Percentiles rank a stretch among this genome's conserved stretches.
These are phyloP conservation scores for Pythium plurisporium DNA, from an alignment of 352 stramenopile species.

Conservation along the genomic window DNA sequence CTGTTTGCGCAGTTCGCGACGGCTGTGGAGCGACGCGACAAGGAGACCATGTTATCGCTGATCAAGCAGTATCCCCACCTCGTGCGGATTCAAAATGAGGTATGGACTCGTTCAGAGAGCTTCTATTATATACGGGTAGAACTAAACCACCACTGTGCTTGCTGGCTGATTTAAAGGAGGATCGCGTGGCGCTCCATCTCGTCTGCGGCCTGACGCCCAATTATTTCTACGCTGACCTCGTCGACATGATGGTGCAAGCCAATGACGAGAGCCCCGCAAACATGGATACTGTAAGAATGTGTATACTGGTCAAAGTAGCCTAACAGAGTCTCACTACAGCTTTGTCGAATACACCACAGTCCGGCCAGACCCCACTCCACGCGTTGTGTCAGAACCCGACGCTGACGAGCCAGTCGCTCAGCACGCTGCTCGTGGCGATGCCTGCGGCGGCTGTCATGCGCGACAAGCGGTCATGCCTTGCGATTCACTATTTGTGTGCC, in stretches of 20 bases:
- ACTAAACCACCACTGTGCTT: not conserved
- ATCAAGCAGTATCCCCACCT: conserved; percentile 29
- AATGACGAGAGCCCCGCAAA: conserved; percentile 29
- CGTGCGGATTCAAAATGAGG: conserved; percentile 27
- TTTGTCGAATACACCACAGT: too few species aligned
- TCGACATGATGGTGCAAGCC: conserved; percentile 44
- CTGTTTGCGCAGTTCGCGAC: conserved; percentile 25
- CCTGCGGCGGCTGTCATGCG: conserved; percentile 29
- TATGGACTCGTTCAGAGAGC: not conserved
- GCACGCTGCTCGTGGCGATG: conserved; percentile 29
- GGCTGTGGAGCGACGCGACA: conserved; percentile 38
- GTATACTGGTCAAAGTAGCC: too few species aligned
- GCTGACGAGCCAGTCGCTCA: conserved; percentile 38
- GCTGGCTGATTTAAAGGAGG: conserved; percentile 24
- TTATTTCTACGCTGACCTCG: conserved; percentile 49
- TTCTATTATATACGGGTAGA: not conserved
- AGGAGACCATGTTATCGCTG: conserved; percentile 42
- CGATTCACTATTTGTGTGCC: conserved; percentile 48
- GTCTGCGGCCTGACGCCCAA: conserved; percentile 43
- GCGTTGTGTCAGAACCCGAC: conserved; percentile 42
- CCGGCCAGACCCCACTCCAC: conserved; percentile 48
- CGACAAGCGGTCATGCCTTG: conserved; percentile 38
- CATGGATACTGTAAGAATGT: conserved; percentile 37
- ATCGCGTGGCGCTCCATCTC: conserved; percentile 44
- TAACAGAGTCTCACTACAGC: too few species aligned